phyloP scores from a whole-genome alignment of 2,329 filamentous ascomycete species.

The Penicillium sp. region DNA sequence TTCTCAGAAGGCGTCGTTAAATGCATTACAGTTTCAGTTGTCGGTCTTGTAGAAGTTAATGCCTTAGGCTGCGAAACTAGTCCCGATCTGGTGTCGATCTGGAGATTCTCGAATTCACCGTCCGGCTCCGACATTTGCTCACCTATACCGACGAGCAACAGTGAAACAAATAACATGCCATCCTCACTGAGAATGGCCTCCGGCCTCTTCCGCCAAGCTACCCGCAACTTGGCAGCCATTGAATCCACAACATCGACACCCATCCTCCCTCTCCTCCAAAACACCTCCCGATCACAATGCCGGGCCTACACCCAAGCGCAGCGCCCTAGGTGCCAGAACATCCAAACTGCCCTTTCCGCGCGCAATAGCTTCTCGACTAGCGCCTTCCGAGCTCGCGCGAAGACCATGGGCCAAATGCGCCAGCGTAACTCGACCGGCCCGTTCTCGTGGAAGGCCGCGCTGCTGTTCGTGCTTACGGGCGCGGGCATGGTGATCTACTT shows the following conservation, averaged over 20 bases:
- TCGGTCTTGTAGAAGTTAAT: no score
- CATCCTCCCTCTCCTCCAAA: conserved; percentile 19
- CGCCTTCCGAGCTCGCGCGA: conserved; percentile 21
- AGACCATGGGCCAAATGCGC: conserved; percentile 43
- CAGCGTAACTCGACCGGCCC: conserved; percentile 53
- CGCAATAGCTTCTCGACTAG: conserved; percentile 32
- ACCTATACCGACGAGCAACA: not conserved
- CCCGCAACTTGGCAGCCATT: conserved; percentile 9
- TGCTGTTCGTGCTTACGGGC: conserved; percentile 79
- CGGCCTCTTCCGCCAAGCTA: conserved; percentile 19
- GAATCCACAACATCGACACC: conserved; percentile 15
- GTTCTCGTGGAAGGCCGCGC: conserved; percentile 87
- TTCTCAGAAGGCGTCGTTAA: not conserved
- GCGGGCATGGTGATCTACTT: conserved; percentile 84
- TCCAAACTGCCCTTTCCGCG: conserved; percentile 7
- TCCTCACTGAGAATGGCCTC: conserved; percentile 25
- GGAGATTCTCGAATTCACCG: conserved; percentile 23
- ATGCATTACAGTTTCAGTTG: not conserved
- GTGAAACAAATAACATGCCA: conserved; percentile 22
- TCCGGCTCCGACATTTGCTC: conserved; percentile 7
- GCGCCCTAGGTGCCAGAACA: conserved; percentile 17
- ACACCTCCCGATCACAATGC: conserved; percentile 20
- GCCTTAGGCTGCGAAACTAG: conserved; percentile 21
- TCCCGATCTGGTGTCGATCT: conserved; percentile 22
- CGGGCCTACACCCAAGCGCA: conserved; percentile 23